A percentile compares a stretch with the other conserved stretches of the same genome.
phyloP scores from a whole-genome alignment of 345 rosid species.

The Firmiana major region DNA sequence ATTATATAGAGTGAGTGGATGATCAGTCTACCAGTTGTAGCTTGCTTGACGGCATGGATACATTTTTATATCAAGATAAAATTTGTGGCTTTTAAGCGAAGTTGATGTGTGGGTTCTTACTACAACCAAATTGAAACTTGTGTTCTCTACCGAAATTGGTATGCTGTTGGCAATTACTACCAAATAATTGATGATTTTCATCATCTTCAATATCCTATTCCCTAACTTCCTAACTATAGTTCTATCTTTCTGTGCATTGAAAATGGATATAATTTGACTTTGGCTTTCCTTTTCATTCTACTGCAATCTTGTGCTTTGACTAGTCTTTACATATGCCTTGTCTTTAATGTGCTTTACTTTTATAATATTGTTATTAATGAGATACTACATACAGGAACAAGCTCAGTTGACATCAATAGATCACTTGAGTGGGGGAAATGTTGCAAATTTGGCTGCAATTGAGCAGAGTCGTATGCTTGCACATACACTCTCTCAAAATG shows the following conservation, averaged over 20 bases:
- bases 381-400: slow-evolving; percentile 50
- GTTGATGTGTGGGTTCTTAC: not conserved
- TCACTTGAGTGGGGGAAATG: slow-evolving; percentile 61
- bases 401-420: slow-evolving; percentile 54
- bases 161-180: not conserved
- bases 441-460: slow-evolving; percentile 72
- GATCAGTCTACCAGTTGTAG: not conserved
- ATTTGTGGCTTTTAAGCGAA: not conserved
- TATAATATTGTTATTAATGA: not conserved
- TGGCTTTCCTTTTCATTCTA: not conserved
- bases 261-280: not conserved
- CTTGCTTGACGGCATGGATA: not conserved
- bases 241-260: not conserved
- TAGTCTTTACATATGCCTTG: not conserved
- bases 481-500: slow-evolving; percentile 79
- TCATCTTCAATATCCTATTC: not conserved
- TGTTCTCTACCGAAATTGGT: not conserved
- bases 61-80: not conserved
- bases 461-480: slow-evolving; percentile 99
- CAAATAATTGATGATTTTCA: not conserved
- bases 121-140: not conserved
- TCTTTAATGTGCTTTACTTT: not conserved
- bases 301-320: not conserved
- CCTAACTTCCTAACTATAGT: not conserved
- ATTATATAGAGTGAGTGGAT: not conserved